These are phyloP conservation scores for Begonia peltatifolia DNA, from an alignment of 306 rosid species.

Conservation along the genomic window DNA sequence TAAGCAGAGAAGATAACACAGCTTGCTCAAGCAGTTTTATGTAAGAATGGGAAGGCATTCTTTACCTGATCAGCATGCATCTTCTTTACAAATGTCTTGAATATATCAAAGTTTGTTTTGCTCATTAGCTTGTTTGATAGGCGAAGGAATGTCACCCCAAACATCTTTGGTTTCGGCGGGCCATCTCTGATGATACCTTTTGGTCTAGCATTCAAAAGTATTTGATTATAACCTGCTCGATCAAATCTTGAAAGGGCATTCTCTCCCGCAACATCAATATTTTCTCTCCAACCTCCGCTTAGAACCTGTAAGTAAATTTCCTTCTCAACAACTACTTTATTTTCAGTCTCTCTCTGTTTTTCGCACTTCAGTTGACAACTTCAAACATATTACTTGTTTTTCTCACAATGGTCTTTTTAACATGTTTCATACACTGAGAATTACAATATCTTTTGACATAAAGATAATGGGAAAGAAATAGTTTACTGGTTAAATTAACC, in stretches of 20 bases:
- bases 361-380: too few species aligned
- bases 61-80: conserved; percentile 88
- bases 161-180: conserved; percentile 46
- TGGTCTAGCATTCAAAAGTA: conserved; percentile 81
- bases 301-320: conserved; percentile 29
- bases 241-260: conserved; percentile 76
- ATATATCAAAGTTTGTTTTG: conserved; percentile 32
- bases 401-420: too few species aligned
- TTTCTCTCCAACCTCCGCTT: conserved; percentile 61
- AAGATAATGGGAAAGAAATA: too few species aligned
- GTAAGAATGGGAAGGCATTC: neutral
- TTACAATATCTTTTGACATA: too few species aligned
- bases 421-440: too few species aligned
- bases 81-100: conserved; percentile 63
- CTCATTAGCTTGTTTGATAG: conserved; percentile 38
- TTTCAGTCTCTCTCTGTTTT: too few species aligned
- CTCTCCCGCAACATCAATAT: conserved; percentile 79
- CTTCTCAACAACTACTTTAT: neutral
- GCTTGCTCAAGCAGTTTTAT: neutral
- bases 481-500: too few species aligned
- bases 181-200: conserved; percentile 41
- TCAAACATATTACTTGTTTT: too few species aligned
- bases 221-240: conserved; percentile 48
- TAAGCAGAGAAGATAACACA: conserved; percentile 12
- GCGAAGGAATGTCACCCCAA: conserved; percentile 72